Conservation (phyloP, 2,329 filamentous ascomycete genomes). For the Clarireedia paspali region DNA sequence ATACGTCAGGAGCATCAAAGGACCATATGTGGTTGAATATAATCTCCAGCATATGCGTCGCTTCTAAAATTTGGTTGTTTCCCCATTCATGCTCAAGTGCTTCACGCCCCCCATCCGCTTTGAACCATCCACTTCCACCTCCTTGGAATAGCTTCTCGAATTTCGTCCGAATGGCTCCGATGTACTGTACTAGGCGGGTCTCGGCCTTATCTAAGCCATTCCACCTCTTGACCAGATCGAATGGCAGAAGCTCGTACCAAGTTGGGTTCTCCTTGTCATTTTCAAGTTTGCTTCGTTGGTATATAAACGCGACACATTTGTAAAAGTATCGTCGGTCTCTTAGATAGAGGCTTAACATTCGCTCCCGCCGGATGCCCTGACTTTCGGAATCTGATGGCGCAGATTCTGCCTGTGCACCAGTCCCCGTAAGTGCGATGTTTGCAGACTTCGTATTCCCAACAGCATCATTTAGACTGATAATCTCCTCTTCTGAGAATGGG, state of each 20-base stretch:
- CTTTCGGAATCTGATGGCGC: slow-evolving; percentile 56
- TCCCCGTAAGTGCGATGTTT: slow-evolving; percentile 42
- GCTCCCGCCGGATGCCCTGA: slow-evolving; percentile 51
- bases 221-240: not conserved
- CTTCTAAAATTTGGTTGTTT: slow-evolving; percentile 58
- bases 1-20: slow-evolving; percentile 40
- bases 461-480: slow-evolving; percentile 66
- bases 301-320: slow-evolving; percentile 37
- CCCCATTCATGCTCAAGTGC: slow-evolving; percentile 52
- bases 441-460: slow-evolving; percentile 57
- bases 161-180: slow-evolving; percentile 41
- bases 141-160: slow-evolving; percentile 32
- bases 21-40: slow-evolving; percentile 63
- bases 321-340: slow-evolving; percentile 62
- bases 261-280: not conserved
- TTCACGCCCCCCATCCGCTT: slow-evolving; percentile 39
- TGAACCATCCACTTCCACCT: slow-evolving; percentile 37
- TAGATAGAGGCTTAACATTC: slow-evolving; percentile 65
- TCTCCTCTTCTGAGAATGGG: slow-evolving; percentile 70
- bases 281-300: not conserved
- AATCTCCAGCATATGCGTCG: slow-evolving; percentile 65
- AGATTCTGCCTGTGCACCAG: slow-evolving; percentile 29
- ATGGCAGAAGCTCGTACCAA: slow-evolving; percentile 2
- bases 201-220: slow-evolving; percentile 7
- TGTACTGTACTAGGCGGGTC: slow-evolving; percentile 30